Base-by-base conservation (phyloP, 257 asterid species). In the Salvia rosmarinus region DNA sequence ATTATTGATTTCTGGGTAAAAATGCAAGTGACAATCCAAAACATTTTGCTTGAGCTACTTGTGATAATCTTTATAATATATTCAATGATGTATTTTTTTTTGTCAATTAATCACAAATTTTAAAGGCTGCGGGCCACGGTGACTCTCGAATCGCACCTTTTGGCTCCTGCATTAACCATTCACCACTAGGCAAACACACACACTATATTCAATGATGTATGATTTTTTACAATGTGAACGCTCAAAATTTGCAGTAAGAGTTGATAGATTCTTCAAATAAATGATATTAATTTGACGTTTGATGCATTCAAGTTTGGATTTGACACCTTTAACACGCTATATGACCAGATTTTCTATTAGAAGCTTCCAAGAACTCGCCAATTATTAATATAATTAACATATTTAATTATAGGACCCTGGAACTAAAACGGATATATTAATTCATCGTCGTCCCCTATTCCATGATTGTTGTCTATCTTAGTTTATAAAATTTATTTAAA, bases 141-240 rank as follows among this genome's bases (percentile, higher is more conserved):
- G n/a, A n/a, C n/a, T n/a, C n/a, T n/a, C n/a, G n/a, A n/a, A n/a
- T n/a, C n/a, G n/a, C n/a, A n/a, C n/a, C n/a, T n/a, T n/a, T n/a
- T n/a, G n/a, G n/a, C n/a, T n/a, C n/a, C n/a, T n/a, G n/a, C n/a
- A n/a, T n/a, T n/a, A n/a, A n/a, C n/a, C n/a, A n/a, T n/a, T n/a
- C n/a, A n/a, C n/a, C n/a, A n/a, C n/a, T n/a, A n/a, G n/a, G n/a
- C n/a, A n/a, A n/a, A n/a, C n/a, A n/a, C n/a, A n/a, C n/a, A n/a
- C n/a, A n/a, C n/a, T n/a, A n/a, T n/a, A n/a, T n/a, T n/a, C n/a
- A n/a, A n/a, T n/a, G n/a, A n/a, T n/a, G n/a, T n/a, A n/a, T n/a
- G n/a, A n/a, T n/a, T n/a, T n/a, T 52, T 57, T 70, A 54, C 65
- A 49, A 39, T 47, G 77, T 72, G 77, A 68, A 72, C 65, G 51